These are phyloP conservation scores for Fusarium sp. DNA, from an alignment of 2,329 filamentous ascomycete species.

Conservation along the genomic window DNA sequence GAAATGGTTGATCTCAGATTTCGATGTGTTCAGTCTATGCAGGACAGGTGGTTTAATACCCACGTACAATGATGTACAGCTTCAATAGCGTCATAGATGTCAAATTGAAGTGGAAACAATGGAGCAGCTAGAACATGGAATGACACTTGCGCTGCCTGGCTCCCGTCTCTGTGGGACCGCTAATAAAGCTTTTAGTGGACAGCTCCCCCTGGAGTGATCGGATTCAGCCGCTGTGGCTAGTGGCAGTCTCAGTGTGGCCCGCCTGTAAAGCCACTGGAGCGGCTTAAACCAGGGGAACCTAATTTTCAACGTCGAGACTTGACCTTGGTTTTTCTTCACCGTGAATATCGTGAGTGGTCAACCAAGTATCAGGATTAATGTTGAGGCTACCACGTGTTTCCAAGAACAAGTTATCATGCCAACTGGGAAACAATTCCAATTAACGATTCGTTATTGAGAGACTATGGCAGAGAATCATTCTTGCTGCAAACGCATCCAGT, in stretches of 20 bases:
- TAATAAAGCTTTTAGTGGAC: constrained; percentile 11
- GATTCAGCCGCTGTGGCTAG: constrained; percentile 44
- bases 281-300: not conserved
- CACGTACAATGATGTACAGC: not conserved
- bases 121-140: not conserved
- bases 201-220: constrained; percentile 7
- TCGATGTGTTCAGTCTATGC: not conserved
- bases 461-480: constrained; percentile 27
- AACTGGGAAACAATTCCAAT: not conserved
- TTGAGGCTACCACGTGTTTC: not conserved
- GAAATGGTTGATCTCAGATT: not conserved
- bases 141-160: constrained; percentile 19
- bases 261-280: constrained; percentile 30
- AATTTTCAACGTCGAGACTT: constrained; percentile 26
- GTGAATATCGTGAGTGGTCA: constrained; percentile 17
- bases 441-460: not conserved
- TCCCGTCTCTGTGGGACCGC: constrained; percentile 8
- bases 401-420: not conserved
- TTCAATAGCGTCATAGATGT: constrained; percentile 36
- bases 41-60: constrained; percentile 21
- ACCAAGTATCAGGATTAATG: not conserved
- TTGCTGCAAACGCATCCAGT: constrained; percentile 11
- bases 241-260: not conserved
- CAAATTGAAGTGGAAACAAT: not conserved
- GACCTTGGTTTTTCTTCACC: constrained; percentile 4